Percentiles rank a stretch among this genome's conserved stretches.
phyloP scores from a whole-genome alignment of 768 basidiomycete genomes.

The Tremella mesenterica region DNA sequence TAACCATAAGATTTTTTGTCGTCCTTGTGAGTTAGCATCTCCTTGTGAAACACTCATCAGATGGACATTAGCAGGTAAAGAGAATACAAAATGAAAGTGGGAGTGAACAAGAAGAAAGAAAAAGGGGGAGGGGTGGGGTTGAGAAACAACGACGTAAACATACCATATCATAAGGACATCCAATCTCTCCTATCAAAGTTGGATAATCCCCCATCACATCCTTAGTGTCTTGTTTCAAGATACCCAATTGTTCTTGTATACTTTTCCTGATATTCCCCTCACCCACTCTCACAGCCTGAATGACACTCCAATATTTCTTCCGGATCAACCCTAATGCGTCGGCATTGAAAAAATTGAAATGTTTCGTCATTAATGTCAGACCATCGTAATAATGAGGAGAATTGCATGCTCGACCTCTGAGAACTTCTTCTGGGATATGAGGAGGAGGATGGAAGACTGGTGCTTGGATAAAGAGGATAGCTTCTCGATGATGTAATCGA shows the following conservation, averaged over 20 bases:
- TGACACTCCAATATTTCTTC: slow-evolving; percentile 47
- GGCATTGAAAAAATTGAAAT: slow-evolving; percentile 53
- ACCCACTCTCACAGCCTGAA: slow-evolving; percentile 74
- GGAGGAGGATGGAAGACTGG: slow-evolving; percentile 40
- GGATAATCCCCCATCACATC: slow-evolving; percentile 61
- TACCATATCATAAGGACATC: slow-evolving; percentile 43
- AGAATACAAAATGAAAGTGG: background rate
- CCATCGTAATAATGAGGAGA: slow-evolving; percentile 44
- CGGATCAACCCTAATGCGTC: slow-evolving; percentile 87
- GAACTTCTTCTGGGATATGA: slow-evolving; percentile 25
- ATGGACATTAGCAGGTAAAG: too few species aligned
- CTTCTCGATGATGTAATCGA: slow-evolving; percentile 35
- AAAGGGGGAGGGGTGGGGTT: too few species aligned
- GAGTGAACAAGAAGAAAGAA: too few species aligned
- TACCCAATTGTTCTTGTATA: slow-evolving; percentile 70
- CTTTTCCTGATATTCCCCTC: slow-evolving; percentile 69
- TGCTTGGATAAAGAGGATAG: slow-evolving; percentile 41
- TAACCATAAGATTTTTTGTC: slow-evolving; percentile 73
- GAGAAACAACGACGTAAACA: background rate
- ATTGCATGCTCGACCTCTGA: slow-evolving; percentile 28
- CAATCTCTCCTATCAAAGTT: slow-evolving; percentile 86
- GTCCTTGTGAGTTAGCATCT: slow-evolving; percentile 51
- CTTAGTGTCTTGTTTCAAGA: slow-evolving; percentile 63
- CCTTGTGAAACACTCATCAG: background rate
- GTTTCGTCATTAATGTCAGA: slow-evolving; percentile 43